These are phyloP conservation scores for Xerophyta viscosa DNA, from an alignment of 106 monocot genomes.

Conservation along the genomic window DNA sequence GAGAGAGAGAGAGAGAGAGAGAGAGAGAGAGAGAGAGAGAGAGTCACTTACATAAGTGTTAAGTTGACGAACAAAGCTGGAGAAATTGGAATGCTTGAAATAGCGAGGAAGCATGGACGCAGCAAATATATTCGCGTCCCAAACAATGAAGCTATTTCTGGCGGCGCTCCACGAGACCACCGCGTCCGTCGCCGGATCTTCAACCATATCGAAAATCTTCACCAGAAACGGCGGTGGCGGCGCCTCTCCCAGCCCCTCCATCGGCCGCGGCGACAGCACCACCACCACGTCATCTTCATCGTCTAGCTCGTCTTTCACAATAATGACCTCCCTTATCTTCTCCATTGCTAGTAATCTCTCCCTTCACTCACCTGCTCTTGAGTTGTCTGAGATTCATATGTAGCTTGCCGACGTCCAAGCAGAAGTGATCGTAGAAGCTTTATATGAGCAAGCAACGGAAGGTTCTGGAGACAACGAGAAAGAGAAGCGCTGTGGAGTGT, in stretches of 20 bases:
- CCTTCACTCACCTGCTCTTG: too few relatives aligned
- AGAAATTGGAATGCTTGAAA: constrained; percentile 80
- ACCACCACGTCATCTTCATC: neutral
- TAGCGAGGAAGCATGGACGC: constrained; percentile 37
- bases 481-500: too few relatives aligned
- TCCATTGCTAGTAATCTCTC: too few relatives aligned
- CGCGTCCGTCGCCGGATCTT: neutral
- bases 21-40: neutral
- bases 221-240: constrained; percentile 3
- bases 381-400: too few relatives aligned
- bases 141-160: constrained; percentile 6
- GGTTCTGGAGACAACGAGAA: too few relatives aligned
- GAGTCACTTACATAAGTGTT: constrained; percentile 47
- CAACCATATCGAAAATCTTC: constrained; percentile 10
- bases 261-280: neutral
- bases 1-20: too few relatives aligned
- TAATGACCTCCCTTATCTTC: neutral
- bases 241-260: neutral
- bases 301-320: constrained; percentile 1
- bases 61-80: constrained; percentile 74
- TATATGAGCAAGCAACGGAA: too few relatives aligned
- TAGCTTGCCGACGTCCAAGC: too few relatives aligned
- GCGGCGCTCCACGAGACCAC: constrained; percentile 4
- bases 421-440: too few relatives aligned
- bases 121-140: neutral